Evolutionary conservation across 306 rosid species (phyloP).

Genomic region (Psophocarpus tetragonolobus): DNA sequence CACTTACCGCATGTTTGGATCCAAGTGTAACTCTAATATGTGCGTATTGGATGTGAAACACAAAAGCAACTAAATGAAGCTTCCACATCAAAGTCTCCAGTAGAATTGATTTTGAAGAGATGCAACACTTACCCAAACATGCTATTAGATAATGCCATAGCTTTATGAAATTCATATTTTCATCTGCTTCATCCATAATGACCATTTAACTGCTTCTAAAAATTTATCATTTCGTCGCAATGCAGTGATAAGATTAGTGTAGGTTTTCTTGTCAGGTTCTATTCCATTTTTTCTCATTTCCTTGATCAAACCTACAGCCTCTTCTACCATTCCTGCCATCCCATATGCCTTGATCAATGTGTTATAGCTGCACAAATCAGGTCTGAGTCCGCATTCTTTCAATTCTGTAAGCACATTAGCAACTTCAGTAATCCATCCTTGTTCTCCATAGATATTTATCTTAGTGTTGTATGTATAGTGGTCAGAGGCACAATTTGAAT

Average conservation of each 20-base stretch:
- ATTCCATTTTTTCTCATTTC: conserved; percentile 84
- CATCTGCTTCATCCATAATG: conserved; percentile 95
- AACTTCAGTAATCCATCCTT: conserved; percentile 87
- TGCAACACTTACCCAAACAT: too few relatives aligned
- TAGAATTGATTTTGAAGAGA: too few relatives aligned
- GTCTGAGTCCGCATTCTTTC: conserved; percentile 68
- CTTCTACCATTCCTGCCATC: conserved; percentile 92
- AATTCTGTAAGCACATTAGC: conserved; percentile 61
- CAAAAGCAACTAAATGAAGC: too few relatives aligned
- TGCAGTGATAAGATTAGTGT: conserved; percentile 68
- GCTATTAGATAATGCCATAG: conserved; percentile 9
- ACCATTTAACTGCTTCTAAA: conserved; percentile 97
- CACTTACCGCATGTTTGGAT: too few relatives aligned
- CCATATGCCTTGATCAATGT: conserved; percentile 90
- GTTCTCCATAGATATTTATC: conserved; percentile 89
- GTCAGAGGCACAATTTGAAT: conserved; percentile 59
- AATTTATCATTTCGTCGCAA: conserved; percentile 67
- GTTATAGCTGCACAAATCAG: conserved; percentile 88
- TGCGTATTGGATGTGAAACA: too few relatives aligned
- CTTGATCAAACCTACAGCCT: conserved; percentile 75
- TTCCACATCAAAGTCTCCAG: too few relatives aligned
- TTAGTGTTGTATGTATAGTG: conserved; percentile 82
- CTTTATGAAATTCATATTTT: conserved; percentile 47
- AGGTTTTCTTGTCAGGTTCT: conserved; percentile 84
- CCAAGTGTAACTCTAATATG: too few relatives aligned